phyloP scores from a whole-genome alignment of 768 basidiomycete genomes.

The Boletellus sp. region DNA sequence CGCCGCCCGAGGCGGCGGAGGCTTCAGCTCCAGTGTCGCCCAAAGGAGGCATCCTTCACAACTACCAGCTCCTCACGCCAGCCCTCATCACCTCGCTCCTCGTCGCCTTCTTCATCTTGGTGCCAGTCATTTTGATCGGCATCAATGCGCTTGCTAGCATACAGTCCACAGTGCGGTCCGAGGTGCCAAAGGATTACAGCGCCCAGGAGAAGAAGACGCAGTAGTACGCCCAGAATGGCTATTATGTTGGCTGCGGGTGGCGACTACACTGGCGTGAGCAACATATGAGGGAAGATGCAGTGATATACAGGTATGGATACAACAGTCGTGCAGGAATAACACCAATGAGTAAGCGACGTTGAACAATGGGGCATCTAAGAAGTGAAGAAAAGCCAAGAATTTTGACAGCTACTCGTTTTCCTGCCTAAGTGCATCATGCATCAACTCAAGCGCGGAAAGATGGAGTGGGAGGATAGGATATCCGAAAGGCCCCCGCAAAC shows the following conservation, averaged over 20 bases:
- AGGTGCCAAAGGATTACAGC: slow-evolving; percentile 61
- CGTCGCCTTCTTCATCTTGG: slow-evolving; percentile 59
- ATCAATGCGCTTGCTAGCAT: slow-evolving; percentile 69
- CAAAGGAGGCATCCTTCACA: slow-evolving; percentile 60
- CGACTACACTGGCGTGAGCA: slow-evolving; percentile 14
- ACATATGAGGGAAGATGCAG: slow-evolving; percentile 22
- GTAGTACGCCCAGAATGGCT: slow-evolving; percentile 34
- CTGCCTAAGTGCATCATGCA: slow-evolving; percentile 42
- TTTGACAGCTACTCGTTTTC: slow-evolving; percentile 18
- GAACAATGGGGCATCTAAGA: slow-evolving; percentile 12
- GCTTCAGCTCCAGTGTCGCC: slow-evolving; percentile 34
- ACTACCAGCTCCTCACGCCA: slow-evolving; percentile 76
- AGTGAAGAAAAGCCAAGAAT: slow-evolving; percentile 1
- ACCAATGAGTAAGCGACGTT: slow-evolving; percentile 7
- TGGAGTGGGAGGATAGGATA: slow-evolving; percentile 67
- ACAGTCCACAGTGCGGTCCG: slow-evolving; percentile 62
- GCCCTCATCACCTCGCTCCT: slow-evolving; percentile 66
- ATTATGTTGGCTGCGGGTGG: slow-evolving; percentile 16
- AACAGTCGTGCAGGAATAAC: slow-evolving; percentile 20
- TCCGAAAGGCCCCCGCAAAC: slow-evolving; percentile 39
- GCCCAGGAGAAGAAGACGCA: slow-evolving; percentile 76
- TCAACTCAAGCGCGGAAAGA: slow-evolving; percentile 65
- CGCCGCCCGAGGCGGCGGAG: slow-evolving; percentile 18
- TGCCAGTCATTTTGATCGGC: slow-evolving; percentile 64
- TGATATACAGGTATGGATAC: slow-evolving; percentile 29